Percentiles rank a stretch among this genome's conserved stretches.
These are phyloP conservation scores for Recurvomyces mirabilis DNA, from an alignment of 495 filamentous ascomycete genomes.

Conservation along the genomic window DNA sequence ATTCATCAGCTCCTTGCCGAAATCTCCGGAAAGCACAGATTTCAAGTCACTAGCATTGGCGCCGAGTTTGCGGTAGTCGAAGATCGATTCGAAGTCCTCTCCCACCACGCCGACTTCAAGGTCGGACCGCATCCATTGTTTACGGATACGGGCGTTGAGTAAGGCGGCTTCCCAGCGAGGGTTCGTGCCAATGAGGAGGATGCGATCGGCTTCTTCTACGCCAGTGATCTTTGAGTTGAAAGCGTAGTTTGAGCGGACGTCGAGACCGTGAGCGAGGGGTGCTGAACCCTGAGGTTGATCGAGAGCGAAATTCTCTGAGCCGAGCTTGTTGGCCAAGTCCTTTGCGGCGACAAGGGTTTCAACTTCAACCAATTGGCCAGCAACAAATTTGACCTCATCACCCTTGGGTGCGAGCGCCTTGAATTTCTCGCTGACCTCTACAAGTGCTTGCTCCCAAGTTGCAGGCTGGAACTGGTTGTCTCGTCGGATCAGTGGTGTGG, in stretches of 20 bases:
- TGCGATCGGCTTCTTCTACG: slow-evolving; percentile 84
- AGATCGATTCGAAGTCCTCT: slow-evolving; percentile 82
- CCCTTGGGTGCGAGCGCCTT: slow-evolving; percentile 63
- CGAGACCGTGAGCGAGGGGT: slow-evolving; percentile 83
- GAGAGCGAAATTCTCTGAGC: slow-evolving; percentile 87
- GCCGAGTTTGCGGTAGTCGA: slow-evolving; percentile 84
- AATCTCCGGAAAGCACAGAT: slow-evolving; percentile 69
- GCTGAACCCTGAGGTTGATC: slow-evolving; percentile 76
- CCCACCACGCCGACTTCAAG: slow-evolving; percentile 87
- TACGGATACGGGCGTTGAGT: slow-evolving; percentile 89
- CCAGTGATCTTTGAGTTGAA: slow-evolving; percentile 93
- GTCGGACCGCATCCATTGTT: slow-evolving; percentile 94
- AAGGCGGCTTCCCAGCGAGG: slow-evolving; percentile 87
- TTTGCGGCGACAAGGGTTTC: slow-evolving; percentile 94
- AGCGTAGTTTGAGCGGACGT: slow-evolving; percentile 85
- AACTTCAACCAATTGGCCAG: slow-evolving; percentile 78
- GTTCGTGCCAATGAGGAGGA: slow-evolving; percentile 90
- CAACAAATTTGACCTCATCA: slow-evolving; percentile 91
- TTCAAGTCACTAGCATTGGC: slow-evolving; percentile 65
- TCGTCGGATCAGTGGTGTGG: slow-evolving; percentile 78
- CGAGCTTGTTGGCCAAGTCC: slow-evolving; percentile 88
- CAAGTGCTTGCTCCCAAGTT: slow-evolving; percentile 87
- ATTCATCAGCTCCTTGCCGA: slow-evolving; percentile 79
- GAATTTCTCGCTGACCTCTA: slow-evolving; percentile 68
- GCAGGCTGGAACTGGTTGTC: slow-evolving; percentile 81